Evolutionary conservation across 2,329 filamentous ascomycete species (phyloP), one percentile per base, ranked within the genome.

Genomic region (Tolypocladium sp.): DNA sequence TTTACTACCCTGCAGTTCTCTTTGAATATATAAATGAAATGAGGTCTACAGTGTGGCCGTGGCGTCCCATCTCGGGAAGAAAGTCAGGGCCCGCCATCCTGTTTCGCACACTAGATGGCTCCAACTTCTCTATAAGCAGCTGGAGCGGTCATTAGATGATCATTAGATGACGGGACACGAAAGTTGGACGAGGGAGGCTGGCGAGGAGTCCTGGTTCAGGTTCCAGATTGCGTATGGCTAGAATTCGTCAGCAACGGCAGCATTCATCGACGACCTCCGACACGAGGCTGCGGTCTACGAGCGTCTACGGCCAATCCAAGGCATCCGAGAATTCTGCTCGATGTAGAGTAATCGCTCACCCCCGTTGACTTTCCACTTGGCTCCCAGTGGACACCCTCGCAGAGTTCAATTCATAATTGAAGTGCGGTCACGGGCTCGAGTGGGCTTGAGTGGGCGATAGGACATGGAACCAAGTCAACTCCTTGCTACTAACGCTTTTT

Each of bases 181-280:
- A 56, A 9, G 58, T 77, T 0, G 61, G 64, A 9, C 27, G 25
- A 66, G 22, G 59, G 65, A 38, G 72, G 76, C 8, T 63, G 73
- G 1, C 68, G 71, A 9, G 71, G 75, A 20, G 73, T 71, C 5
- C 64, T 79, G 7, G 79, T 80, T 62, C 66, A 70, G 58, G 64
- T 79, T 6, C 72, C 4, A 30, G 27, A 30, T 30, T 33, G 65
- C 60, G 2, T 71, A 78, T 61, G 70, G 75, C 60, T 80, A 79
- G 65, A 77, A 2, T 74, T 80, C 53, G 66, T 75, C 33, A 66
- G 70, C 55, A 80, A 81, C 63, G 72, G 72, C 25, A 78, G 67
- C 60, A 25, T 74, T 74, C 22, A 61, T 72, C 38, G n/a, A 53
- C 6, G 67, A 73, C 59, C 71, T 77, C 8, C 42, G 71, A 59